Base-by-base conservation (phyloP, 1,284 basidiomycete genomes). In the Coniferiporia weirii region DNA sequence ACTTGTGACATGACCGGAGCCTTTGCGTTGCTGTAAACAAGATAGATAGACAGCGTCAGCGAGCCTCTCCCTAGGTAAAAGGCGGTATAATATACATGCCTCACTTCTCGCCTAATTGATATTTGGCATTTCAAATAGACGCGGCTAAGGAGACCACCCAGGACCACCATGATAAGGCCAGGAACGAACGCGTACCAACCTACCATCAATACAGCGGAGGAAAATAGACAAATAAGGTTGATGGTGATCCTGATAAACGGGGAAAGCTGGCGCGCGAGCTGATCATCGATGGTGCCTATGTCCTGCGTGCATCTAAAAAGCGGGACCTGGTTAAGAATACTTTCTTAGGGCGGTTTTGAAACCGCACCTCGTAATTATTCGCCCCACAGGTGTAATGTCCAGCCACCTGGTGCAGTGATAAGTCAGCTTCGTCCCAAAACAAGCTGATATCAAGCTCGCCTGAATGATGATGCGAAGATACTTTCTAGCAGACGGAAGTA, bases 1-100 rank as follows among this genome's bases (percentile, higher is more conserved):
- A 80, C 73, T 60, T 76, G 75, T 36, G 74, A 75, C 65, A 78
- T 72, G 19, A 80, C 68, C 0, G 79, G 79, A 0, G 70, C 64
- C 40, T 69, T 72, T 49, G 76, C 73, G 59, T 79, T 79, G 48
- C 74, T 57, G 34, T 7, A 17, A 12, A 7, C 22, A 49, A 19
- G 20, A 20, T 75, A 76, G 75, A 75, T 61, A 78, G 74, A 8
- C 15, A 10, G 15, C 15, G 9, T 15, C 15, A 10, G 9, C 3
- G 3, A 40, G 38, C 15, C 8, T 10, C 12, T 10, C 12, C 9
- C 15, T 27, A 27, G 5, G 15, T 9, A 40, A 27, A n/a, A 27
- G 27, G 27, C 5, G 5, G 5, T 27, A 27, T 27, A 27, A 40
- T 9, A 15, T 12, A 12, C 81, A 78, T 27, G 74, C 74, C 49